Evolutionary conservation across 352 stramenopile genomes (phyloP).

Genomic region (Phytophthora palmivora): DNA sequence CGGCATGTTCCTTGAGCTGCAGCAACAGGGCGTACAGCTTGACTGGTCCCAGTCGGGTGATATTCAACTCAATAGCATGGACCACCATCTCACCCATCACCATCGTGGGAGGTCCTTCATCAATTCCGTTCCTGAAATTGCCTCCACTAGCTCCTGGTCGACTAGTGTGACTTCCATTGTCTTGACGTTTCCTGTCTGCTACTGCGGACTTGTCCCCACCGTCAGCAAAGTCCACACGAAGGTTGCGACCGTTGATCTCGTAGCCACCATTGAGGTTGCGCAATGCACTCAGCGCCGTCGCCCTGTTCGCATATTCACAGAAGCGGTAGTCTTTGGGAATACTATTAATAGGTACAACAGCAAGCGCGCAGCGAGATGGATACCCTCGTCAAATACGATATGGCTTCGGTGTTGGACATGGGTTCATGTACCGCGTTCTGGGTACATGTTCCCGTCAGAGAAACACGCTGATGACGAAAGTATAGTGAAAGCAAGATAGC

Average conservation of each 20-base stretch:
- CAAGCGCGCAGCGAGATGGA: constrained; percentile 30
- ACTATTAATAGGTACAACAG: too few species aligned
- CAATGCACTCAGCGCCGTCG: constrained; percentile 86
- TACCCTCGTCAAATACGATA: constrained; percentile 21
- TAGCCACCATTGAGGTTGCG: constrained; percentile 88
- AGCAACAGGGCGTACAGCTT: constrained; percentile 89
- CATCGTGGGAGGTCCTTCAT: constrained; percentile 35
- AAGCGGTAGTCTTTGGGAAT: constrained; percentile 90
- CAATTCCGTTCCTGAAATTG: constrained; percentile 34
- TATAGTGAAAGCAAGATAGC: constrained; percentile 30
- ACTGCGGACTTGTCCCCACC: constrained; percentile 63
- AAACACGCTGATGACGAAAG: background rate
- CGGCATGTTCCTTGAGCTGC: constrained; percentile 81
- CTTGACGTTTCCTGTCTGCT: constrained; percentile 38
- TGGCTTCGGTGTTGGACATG: constrained; percentile 22
- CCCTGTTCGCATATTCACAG: constrained; percentile 86
- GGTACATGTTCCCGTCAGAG: constrained; percentile 2
- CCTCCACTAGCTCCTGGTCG: constrained; percentile 33
- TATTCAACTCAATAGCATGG: constrained; percentile 81
- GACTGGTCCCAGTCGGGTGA: constrained; percentile 67
- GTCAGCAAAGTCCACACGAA: constrained; percentile 87
- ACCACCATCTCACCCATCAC: constrained; percentile 83
- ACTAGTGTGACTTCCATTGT: constrained; percentile 28
- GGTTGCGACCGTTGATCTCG: constrained; percentile 84
- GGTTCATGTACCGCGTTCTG: background rate